Evolutionary conservation across 495 filamentous ascomycete genomes (phyloP).

Genomic region (Chaetomium cochliodes): DNA sequence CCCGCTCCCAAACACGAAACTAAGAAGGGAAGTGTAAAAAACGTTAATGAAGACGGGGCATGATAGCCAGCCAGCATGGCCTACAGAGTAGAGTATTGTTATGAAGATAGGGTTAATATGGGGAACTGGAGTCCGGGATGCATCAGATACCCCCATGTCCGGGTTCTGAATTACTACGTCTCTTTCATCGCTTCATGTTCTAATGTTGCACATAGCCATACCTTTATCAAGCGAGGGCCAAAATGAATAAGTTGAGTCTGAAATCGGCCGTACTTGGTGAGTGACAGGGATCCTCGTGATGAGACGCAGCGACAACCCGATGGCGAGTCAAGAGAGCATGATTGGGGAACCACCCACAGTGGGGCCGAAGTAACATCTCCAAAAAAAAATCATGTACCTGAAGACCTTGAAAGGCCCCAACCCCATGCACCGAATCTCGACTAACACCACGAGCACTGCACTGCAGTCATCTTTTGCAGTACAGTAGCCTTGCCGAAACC

Average conservation of each 20-base stretch:
- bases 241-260: no score
- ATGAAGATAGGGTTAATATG: neutral
- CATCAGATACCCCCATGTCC: neutral
- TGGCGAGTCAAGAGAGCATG: no score
- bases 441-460: neutral
- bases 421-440: neutral
- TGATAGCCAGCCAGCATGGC: slow-evolving; percentile 3
- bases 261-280: no score
- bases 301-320: no score
- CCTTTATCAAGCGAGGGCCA: neutral
- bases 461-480: neutral
- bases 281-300: neutral
- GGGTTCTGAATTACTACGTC: neutral
- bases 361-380: neutral
- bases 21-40: neutral
- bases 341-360: neutral
- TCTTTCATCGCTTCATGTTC: neutral
- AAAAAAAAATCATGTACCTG: neutral
- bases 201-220: no score
- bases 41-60: neutral
- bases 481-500: neutral
- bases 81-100: neutral
- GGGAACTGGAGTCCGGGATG: neutral
- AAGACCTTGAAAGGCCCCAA: no score
- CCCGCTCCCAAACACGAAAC: slow-evolving; percentile 1